A percentile compares a stretch with the other conserved stretches of the same genome.
Evolutionary conservation across 2,329 filamentous ascomycete species (phyloP).

Genomic region (Epicoccum nigrum): DNA sequence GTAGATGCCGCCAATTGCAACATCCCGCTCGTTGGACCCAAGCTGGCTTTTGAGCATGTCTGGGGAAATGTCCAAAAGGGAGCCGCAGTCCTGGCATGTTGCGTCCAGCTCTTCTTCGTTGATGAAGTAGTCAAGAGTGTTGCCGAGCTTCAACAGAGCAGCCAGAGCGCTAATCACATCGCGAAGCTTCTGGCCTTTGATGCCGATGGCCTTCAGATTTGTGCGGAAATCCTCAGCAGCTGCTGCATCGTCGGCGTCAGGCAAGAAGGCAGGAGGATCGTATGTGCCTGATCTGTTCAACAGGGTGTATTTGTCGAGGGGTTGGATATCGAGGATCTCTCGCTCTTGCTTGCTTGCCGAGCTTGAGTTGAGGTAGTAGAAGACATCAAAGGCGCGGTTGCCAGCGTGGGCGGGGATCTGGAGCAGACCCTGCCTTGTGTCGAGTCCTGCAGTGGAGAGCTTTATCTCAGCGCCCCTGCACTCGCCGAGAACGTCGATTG

Average conservation of each 20-base stretch:
- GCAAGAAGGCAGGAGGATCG: constrained; percentile 82
- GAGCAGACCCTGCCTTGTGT: constrained; percentile 79
- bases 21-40: constrained; percentile 81
- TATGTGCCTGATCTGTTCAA: constrained; percentile 86
- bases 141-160: constrained; percentile 87
- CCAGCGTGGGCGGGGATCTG: constrained; percentile 79
- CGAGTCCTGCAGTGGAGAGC: constrained; percentile 85
- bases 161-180: constrained; percentile 86
- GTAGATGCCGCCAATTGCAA: constrained; percentile 85
- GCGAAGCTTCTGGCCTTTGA: constrained; percentile 83
- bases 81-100: constrained; percentile 87
- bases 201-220: constrained; percentile 87
- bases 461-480: constrained; percentile 77
- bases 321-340: constrained; percentile 83
- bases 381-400: constrained; percentile 93
- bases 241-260: constrained; percentile 89
- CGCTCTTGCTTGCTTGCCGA: constrained; percentile 86
- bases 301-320: constrained; percentile 76
- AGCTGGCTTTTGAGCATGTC: constrained; percentile 80
- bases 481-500: constrained; percentile 79
- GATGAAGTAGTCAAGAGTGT: constrained; percentile 82
- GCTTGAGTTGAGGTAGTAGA: constrained; percentile 95
- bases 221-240: constrained; percentile 91
- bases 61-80: constrained; percentile 83
- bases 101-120: constrained; percentile 85